Conservation (phyloP, 1,139 yeast genomes). For the Nakaseomyces sp. region DNA sequence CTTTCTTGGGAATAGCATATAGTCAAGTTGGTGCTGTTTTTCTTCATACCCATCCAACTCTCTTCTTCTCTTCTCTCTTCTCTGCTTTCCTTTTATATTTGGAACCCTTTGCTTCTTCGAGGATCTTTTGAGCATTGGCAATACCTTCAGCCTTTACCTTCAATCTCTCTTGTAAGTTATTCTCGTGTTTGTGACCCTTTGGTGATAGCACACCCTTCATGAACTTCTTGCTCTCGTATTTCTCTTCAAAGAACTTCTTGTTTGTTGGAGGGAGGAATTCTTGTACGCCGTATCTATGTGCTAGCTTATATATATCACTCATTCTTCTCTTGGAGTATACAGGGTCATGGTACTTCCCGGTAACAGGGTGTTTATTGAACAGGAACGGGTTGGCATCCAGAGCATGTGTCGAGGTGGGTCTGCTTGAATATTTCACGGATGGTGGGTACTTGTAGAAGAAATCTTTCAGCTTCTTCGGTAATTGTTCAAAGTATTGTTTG, state of each 20-base stretch:
- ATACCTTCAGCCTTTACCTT: constrained; percentile 58
- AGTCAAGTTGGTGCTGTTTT: too few relatives aligned
- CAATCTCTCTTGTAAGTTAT: constrained; percentile 54
- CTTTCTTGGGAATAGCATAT: too few relatives aligned
- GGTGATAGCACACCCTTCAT: constrained; percentile 73
- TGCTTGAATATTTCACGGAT: constrained; percentile 59
- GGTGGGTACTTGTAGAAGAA: constrained; percentile 86
- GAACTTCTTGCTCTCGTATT: constrained; percentile 59
- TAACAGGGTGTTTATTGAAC: constrained; percentile 76
- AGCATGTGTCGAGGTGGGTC: constrained; percentile 59
- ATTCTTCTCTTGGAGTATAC: constrained; percentile 76
- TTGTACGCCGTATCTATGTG: constrained; percentile 69
- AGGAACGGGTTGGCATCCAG: constrained; percentile 78
- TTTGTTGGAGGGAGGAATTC: constrained; percentile 62
- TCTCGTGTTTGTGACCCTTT: constrained; percentile 76
- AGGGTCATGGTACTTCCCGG: constrained; percentile 70
- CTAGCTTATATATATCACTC: constrained; percentile 76
- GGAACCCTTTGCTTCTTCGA: constrained; percentile 55
- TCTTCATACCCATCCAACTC: constrained; percentile 6
- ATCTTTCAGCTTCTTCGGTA: constrained; percentile 63
- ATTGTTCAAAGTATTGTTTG: constrained; percentile 38
- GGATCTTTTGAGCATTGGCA: constrained; percentile 61
- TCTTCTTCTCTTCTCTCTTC: constrained; percentile 38
- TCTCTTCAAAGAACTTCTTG: constrained; percentile 72
- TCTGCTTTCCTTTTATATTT: constrained; percentile 49